Percentiles rank a stretch among this genome's conserved stretches.
Evolutionary conservation across 148 eudicot species (phyloP).

Genomic region (Vaccinium macrocarpon): DNA sequence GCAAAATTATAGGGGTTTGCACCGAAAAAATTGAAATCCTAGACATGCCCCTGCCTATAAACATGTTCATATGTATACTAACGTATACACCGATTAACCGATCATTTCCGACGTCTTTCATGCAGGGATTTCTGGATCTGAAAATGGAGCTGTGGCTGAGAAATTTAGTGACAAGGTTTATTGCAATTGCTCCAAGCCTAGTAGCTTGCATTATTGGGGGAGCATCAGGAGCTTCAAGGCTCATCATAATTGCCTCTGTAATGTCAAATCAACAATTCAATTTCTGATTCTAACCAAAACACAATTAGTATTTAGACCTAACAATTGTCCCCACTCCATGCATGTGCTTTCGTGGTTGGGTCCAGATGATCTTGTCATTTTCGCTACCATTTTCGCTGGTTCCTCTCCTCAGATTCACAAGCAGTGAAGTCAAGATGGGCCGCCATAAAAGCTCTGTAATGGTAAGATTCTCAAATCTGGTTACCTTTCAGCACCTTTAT

Average conservation of each 20-base stretch:
- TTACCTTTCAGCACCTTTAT: neutral
- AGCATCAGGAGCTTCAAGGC: conserved; percentile 15
- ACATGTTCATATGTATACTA: neutral
- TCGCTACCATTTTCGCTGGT: conserved; percentile 19
- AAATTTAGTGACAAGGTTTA: conserved; percentile 18
- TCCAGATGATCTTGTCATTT: conserved; percentile 24
- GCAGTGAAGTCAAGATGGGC: conserved; percentile 24
- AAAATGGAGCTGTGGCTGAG: conserved; percentile 26
- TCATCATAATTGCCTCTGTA: conserved; percentile 21
- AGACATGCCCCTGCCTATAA: neutral
- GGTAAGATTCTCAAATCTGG: conserved; percentile 3
- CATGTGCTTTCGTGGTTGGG: neutral
- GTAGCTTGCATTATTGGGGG: conserved; percentile 16
- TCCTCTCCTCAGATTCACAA: conserved; percentile 27
- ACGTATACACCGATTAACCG: neutral
- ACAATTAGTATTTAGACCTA: neutral
- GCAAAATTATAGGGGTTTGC: too few relatives aligned
- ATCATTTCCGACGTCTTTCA: neutral
- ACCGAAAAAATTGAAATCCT: neutral
- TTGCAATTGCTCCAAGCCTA: conserved; percentile 21
- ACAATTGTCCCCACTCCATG: neutral
- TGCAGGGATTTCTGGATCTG: conserved; percentile 24
- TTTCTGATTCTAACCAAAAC: neutral
- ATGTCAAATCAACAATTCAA: neutral
- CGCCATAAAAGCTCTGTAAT: conserved; percentile 11